These are phyloP conservation scores for Chytriomyces confervae DNA, from an alignment of 192 early-diverging fungal genomes.

Conservation along the genomic window DNA sequence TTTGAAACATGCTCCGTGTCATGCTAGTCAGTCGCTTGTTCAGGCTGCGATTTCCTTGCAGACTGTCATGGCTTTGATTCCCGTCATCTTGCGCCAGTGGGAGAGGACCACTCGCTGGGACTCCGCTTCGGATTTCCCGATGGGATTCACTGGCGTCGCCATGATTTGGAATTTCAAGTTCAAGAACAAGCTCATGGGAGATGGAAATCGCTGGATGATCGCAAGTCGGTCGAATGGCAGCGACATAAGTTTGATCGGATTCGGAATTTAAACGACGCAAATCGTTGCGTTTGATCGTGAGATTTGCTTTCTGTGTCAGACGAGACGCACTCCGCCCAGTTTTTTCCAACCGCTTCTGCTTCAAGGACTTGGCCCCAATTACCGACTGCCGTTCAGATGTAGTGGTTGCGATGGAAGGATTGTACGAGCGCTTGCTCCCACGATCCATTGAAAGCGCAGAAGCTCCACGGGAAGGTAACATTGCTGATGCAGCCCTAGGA, in stretches of 20 bases:
- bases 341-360: neutral
- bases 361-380: neutral
- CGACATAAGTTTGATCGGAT: neutral
- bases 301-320: neutral
- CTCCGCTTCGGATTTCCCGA: neutral
- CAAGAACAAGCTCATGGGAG: slow-evolving; percentile 31
- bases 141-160: neutral
- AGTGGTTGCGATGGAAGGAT: neutral
- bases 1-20: neutral
- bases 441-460: neutral
- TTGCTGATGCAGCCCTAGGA: neutral
- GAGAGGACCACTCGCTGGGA: too few species aligned
- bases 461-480: too few species aligned
- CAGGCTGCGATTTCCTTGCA: neutral
- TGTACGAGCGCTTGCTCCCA: neutral
- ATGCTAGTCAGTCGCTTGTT: neutral
- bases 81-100: neutral
- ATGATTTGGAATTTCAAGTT: neutral
- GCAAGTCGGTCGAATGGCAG: slow-evolving; percentile 19
- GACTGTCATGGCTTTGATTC: neutral
- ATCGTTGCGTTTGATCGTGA: neutral
- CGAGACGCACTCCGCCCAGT: neutral
- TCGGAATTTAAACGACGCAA: neutral
- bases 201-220: slow-evolving; percentile 9
- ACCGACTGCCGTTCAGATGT: neutral